A percentile compares a stretch with the other conserved stretches of the same genome.
Evolutionary conservation across 768 basidiomycete species (phyloP).

Genomic region (Sutorius australiensis): DNA sequence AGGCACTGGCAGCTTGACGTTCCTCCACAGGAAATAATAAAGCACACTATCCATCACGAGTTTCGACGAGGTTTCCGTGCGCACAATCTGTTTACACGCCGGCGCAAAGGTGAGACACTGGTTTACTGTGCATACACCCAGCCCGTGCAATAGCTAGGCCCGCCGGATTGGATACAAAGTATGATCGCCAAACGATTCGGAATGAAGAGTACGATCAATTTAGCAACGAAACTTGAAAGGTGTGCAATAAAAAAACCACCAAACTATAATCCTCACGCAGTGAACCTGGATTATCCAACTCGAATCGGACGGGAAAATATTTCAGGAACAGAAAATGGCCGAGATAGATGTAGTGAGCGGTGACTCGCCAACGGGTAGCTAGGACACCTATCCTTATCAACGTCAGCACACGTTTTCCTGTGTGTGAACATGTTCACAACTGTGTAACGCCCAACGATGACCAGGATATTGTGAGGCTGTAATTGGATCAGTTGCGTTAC

Average conservation of each 20-base stretch:
- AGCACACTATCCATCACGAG: not conserved
- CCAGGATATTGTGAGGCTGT: not conserved
- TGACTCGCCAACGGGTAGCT: not conserved
- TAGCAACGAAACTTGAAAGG: no score
- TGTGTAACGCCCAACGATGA: not conserved
- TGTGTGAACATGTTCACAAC: not conserved
- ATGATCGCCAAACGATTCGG: slow-evolving; percentile 34
- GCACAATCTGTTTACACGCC: slow-evolving; percentile 50
- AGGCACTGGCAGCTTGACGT: no score
- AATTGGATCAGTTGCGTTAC: not conserved
- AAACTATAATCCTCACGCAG: no score
- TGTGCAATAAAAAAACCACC: no score
- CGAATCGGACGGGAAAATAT: no score
- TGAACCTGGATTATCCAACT: no score
- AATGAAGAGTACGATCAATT: no score
- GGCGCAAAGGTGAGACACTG: slow-evolving; percentile 21
- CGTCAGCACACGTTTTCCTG: slow-evolving; percentile 8
- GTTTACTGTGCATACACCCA: not conserved
- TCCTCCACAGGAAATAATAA: not conserved
- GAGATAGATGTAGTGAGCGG: not conserved
- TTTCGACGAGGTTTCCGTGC: slow-evolving; percentile 44
- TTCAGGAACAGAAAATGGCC: not conserved
- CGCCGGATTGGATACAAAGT: slow-evolving; percentile 51
- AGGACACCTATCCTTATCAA: not conserved
- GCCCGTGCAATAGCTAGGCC: slow-evolving; percentile 31